phyloP scores from a whole-genome alignment of 1,139 yeast genomes.

The Yamadazyma siamensis region DNA sequence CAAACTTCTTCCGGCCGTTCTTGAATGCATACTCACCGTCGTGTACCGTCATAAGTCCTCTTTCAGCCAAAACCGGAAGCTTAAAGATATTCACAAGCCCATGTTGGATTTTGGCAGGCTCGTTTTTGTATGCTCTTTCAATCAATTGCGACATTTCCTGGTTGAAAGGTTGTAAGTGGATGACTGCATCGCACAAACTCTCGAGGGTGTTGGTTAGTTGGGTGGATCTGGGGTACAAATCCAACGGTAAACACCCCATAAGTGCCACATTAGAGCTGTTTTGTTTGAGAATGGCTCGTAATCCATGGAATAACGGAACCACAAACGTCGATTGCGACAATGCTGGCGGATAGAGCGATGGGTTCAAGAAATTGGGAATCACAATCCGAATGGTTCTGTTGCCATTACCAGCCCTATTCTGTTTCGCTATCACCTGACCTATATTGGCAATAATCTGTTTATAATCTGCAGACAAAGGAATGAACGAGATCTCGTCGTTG shows the following conservation, averaged over 20 bases:
- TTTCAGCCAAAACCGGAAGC: slow-evolving; percentile 67
- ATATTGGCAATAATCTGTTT: slow-evolving; percentile 36
- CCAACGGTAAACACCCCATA: slow-evolving; percentile 56
- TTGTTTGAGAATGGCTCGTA: slow-evolving; percentile 54
- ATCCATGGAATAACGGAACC: slow-evolving; percentile 59
- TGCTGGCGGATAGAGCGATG: slow-evolving; percentile 66
- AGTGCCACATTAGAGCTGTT: slow-evolving; percentile 47
- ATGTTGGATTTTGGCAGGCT: slow-evolving; percentile 77
- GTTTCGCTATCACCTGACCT: slow-evolving; percentile 35
- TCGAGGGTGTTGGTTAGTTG: slow-evolving; percentile 55
- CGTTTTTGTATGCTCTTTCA: slow-evolving; percentile 65
- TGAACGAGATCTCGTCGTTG: slow-evolving; percentile 54
- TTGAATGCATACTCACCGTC: slow-evolving; percentile 82
- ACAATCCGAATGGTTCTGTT: slow-evolving; percentile 59
- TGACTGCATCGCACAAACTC: slow-evolving; percentile 59
- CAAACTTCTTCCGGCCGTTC: slow-evolving; percentile 78
- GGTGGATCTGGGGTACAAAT: slow-evolving; percentile 58
- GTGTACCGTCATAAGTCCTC: slow-evolving; percentile 76
- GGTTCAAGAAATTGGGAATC: slow-evolving; percentile 76
- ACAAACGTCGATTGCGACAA: slow-evolving; percentile 47
- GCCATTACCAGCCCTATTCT: slow-evolving; percentile 23
- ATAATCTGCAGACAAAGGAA: slow-evolving; percentile 34
- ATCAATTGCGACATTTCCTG: slow-evolving; percentile 66
- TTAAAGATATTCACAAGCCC: slow-evolving; percentile 79
- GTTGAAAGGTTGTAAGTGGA: slow-evolving; percentile 80